These are phyloP conservation scores for Cutaneotrichosporon cyanovorans DNA, from an alignment of 1,284 basidiomycete species.

Conservation along the genomic window DNA sequence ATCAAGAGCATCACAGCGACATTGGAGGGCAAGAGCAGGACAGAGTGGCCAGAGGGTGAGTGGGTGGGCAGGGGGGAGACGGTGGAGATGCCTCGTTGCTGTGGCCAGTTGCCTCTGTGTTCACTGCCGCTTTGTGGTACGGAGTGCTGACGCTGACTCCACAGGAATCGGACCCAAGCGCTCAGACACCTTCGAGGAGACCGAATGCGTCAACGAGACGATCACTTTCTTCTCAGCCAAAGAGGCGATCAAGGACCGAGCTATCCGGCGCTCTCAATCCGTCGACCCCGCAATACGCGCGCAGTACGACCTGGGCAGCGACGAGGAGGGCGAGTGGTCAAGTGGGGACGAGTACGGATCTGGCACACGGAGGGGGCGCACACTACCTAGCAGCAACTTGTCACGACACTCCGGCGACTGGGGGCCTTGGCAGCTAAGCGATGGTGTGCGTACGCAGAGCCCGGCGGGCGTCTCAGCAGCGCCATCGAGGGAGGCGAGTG, in stretches of 20 bases:
- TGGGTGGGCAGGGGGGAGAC: too few relatives aligned
- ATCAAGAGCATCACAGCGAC: constrained; percentile 78
- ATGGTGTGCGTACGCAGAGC: constrained; percentile 7
- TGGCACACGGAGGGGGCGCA: constrained; percentile 11
- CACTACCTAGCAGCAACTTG: constrained; percentile 29
- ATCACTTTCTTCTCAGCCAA: constrained; percentile 65
- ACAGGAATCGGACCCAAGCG: constrained; percentile 72
- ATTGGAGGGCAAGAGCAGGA: constrained; percentile 60
- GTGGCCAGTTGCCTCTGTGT: background rate
- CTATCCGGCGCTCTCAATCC: constrained; percentile 58
- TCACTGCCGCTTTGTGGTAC: background rate
- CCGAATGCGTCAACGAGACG: constrained; percentile 64
- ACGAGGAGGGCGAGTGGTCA: constrained; percentile 36
- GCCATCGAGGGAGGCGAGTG: background rate
- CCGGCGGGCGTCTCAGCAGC: background rate
- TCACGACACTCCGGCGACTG: constrained; percentile 25
- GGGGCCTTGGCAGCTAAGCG: constrained; percentile 15
- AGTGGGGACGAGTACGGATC: constrained; percentile 16
- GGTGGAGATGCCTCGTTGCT: too few relatives aligned
- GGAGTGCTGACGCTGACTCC: too few relatives aligned
- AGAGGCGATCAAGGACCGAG: constrained; percentile 21
- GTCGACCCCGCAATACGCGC: constrained; percentile 61
- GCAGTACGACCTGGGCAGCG: constrained; percentile 38
- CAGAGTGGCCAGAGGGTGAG: constrained; percentile 80
- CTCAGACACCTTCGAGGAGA: constrained; percentile 72